Conservation (phyloP, 2,329 filamentous ascomycete species). For the Xylaria polymorpha region DNA sequence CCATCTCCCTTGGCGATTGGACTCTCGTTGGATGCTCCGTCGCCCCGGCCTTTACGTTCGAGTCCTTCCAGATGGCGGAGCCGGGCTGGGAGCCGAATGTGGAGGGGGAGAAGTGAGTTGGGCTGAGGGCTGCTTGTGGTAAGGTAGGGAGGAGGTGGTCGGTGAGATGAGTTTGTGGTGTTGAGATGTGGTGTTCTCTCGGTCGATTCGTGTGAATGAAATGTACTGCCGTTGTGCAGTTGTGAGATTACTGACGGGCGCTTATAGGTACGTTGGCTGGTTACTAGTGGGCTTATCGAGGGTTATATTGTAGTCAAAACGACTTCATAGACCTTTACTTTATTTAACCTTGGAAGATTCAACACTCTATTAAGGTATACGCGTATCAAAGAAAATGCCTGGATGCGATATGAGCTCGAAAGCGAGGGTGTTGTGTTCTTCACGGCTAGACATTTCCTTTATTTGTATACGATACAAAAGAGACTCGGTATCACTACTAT, state of each 20-base stretch:
- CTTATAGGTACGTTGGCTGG: background rate
- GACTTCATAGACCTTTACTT: background rate
- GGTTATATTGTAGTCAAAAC: background rate
- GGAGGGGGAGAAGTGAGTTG: background rate
- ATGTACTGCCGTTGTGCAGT: background rate
- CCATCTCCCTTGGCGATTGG: conserved; percentile 58
- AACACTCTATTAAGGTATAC: background rate
- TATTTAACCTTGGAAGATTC: background rate
- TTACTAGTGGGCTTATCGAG: background rate
- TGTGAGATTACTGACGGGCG: background rate
- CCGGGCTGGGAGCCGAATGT: conserved; percentile 45
- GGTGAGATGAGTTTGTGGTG: background rate
- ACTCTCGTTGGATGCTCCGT: conserved; percentile 57
- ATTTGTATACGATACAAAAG: background rate
- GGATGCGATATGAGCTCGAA: background rate
- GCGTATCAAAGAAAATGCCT: background rate
- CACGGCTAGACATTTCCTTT: background rate
- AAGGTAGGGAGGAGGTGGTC: background rate
- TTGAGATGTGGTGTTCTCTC: background rate
- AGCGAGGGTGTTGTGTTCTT: background rate
- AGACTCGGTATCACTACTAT: background rate
- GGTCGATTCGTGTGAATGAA: background rate
- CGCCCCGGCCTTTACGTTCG: conserved; percentile 45
- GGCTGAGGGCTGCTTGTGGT: background rate
- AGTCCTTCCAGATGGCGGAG: conserved; percentile 46